Percentiles rank a stretch among this genome's conserved stretches.
Evolutionary conservation across 768 basidiomycete genomes (phyloP).

Genomic region (Kwoniella shandongensis): DNA sequence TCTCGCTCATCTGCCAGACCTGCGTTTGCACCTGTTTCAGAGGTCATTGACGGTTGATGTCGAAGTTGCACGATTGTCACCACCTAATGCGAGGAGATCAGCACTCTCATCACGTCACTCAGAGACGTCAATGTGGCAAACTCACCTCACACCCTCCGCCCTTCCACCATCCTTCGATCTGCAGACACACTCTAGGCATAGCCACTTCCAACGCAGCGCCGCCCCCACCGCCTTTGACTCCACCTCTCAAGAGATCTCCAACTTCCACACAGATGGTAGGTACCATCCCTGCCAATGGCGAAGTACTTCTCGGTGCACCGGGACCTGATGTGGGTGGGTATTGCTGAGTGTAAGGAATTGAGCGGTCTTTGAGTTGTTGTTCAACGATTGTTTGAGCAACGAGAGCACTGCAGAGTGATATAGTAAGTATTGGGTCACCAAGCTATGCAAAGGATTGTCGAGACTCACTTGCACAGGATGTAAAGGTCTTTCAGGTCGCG

Average conservation of each 20-base stretch:
- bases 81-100: constrained; percentile 58
- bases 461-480: constrained; percentile 76
- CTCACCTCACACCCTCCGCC: constrained; percentile 65
- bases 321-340: constrained; percentile 58
- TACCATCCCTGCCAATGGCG: constrained; percentile 61
- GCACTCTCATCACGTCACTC: not conserved
- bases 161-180: constrained; percentile 89
- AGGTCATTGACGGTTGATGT: constrained; percentile 33
- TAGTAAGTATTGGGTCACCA: not conserved
- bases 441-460: not conserved
- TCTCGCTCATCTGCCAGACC: constrained; percentile 55
- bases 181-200: constrained; percentile 86
- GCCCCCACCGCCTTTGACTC: constrained; percentile 3
- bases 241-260: constrained; percentile 71
- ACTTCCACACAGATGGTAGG: constrained; percentile 82
- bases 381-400: constrained; percentile 89
- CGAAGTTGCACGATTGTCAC: constrained; percentile 81
- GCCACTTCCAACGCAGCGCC: constrained; percentile 86
- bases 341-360: constrained; percentile 74
- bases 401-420: constrained; percentile 64
- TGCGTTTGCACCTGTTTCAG: constrained; percentile 39
- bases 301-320: constrained; percentile 43
- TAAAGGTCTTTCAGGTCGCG: constrained; percentile 66
- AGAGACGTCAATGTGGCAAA: not conserved
- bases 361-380: constrained; percentile 75